These are phyloP conservation scores for Coemansia sp. DNA, from an alignment of 371 early-diverging fungal species.

Conservation along the genomic window DNA sequence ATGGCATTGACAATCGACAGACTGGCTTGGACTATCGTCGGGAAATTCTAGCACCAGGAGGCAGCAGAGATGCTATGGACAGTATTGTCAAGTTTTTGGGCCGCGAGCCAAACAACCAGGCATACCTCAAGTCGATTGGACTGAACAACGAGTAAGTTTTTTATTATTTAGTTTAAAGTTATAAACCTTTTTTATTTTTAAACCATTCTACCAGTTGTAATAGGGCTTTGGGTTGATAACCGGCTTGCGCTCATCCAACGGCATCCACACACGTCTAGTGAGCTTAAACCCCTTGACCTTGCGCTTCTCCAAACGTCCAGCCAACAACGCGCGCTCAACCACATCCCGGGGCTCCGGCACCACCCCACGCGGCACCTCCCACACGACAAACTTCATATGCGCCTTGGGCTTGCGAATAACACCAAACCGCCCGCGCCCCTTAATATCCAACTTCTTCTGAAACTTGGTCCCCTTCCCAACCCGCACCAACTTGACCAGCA, in stretches of 20 bases:
- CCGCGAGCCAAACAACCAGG: constrained; percentile 74
- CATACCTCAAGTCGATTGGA: constrained; percentile 60
- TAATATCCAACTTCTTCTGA: constrained; percentile 66
- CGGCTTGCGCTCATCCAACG: constrained; percentile 70
- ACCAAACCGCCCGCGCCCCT: constrained; percentile 84
- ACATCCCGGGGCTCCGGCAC: constrained; percentile 37
- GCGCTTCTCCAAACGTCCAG: constrained; percentile 44
- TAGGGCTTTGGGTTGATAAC: constrained; percentile 73
- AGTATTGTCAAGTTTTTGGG: constrained; percentile 74
- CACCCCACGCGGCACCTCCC: constrained; percentile 55
- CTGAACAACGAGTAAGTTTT: neutral
- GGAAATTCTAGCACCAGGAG: constrained; percentile 67
- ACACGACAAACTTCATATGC: constrained; percentile 81
- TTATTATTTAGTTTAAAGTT: too few relatives aligned
- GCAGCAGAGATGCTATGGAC: constrained; percentile 73
- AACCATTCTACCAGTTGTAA: constrained; percentile 72
- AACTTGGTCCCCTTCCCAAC: constrained; percentile 84
- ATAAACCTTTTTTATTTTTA: neutral
- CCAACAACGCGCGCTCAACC: constrained; percentile 34
- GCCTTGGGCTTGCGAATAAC: constrained; percentile 74
- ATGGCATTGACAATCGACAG: constrained; percentile 54
- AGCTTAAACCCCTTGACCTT: constrained; percentile 57
- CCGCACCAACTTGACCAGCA: constrained; percentile 69
- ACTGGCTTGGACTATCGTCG: constrained; percentile 64
- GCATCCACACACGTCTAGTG: constrained; percentile 70